phyloP scores from a whole-genome alignment of 768 basidiomycete genomes.

The Mycena maculata region DNA sequence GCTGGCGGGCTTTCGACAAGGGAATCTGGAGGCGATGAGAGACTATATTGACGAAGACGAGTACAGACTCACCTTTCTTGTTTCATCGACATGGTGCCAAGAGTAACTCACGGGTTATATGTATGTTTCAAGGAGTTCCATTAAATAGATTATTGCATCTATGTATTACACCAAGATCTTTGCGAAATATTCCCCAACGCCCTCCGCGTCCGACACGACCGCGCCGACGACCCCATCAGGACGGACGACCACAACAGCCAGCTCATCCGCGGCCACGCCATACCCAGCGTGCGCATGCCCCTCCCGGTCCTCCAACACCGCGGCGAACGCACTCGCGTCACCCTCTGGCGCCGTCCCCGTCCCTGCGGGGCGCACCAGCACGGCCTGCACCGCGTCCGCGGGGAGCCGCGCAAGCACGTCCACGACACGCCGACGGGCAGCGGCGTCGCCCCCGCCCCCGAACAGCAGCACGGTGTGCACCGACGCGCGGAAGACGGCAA shows the following conservation, averaged over 20 bases:
- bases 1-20: too few relatives aligned
- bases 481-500: slow-evolving; percentile 40
- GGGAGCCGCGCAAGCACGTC: neutral
- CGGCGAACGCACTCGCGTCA: neutral
- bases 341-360: neutral
- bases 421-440: neutral
- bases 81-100: too few relatives aligned
- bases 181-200: slow-evolving; percentile 15
- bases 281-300: slow-evolving; percentile 35
- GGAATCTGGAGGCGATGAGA: too few relatives aligned
- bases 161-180: slow-evolving; percentile 15
- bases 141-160: too few relatives aligned
- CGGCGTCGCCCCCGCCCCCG: slow-evolving; percentile 11
- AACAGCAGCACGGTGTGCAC: slow-evolving; percentile 49
- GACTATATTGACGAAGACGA: too few relatives aligned
- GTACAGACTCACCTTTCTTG: too few relatives aligned
- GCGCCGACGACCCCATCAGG: slow-evolving; percentile 38
- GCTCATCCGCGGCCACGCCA: neutral
- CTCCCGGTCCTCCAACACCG: slow-evolving; percentile 25
- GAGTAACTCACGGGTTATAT: too few relatives aligned
- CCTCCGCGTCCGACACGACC: slow-evolving; percentile 8
- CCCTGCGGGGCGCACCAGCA: slow-evolving; percentile 4
- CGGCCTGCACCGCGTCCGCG: neutral
- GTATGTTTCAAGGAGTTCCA: too few relatives aligned
- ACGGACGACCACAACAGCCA: slow-evolving; percentile 33